These are phyloP conservation scores for Setomelanomma holmii DNA, from an alignment of 2,329 filamentous ascomycete genomes.

Conservation along the genomic window DNA sequence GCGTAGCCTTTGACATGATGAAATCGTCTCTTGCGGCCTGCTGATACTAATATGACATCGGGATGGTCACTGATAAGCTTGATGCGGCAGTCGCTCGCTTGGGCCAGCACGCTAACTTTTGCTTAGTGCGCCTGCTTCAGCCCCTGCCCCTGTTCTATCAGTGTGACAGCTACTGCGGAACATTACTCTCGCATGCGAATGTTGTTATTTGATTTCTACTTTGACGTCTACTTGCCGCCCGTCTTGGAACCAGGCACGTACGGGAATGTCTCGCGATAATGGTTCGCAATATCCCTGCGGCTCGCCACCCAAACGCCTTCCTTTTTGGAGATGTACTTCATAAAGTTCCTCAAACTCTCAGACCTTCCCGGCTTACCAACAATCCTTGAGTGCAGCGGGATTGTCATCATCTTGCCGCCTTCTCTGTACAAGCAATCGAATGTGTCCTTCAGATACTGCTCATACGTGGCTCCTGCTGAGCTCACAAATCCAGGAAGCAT, in stretches of 20 bases:
- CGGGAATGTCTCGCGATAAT: conserved; percentile 57
- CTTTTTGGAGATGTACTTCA: conserved; percentile 60
- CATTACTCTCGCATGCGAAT: too few relatives aligned
- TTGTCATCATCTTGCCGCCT: conserved; percentile 63
- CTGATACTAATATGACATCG: too few relatives aligned
- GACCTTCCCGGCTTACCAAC: conserved; percentile 61
- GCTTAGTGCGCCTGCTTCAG: too few relatives aligned
- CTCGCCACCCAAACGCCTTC: conserved; percentile 64
- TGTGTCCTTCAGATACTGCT: conserved; percentile 58
- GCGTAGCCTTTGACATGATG: too few relatives aligned
- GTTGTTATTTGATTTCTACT: too few relatives aligned
- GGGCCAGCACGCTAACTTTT: too few relatives aligned
- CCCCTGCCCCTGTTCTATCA: too few relatives aligned
- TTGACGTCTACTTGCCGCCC: conserved; percentile 12
- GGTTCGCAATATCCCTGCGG: conserved; percentile 59
- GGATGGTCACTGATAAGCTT: too few relatives aligned
- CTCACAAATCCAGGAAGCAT: conserved; percentile 53
- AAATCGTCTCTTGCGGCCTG: too few relatives aligned
- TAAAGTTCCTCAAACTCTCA: conserved; percentile 59
- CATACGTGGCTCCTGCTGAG: conserved; percentile 49
- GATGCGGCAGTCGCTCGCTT: too few relatives aligned
- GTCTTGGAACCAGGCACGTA: conserved; percentile 41
- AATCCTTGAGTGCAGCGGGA: conserved; percentile 61
- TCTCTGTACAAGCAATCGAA: conserved; percentile 64
- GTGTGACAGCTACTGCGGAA: too few relatives aligned